Conservation (phyloP, 2,329 filamentous ascomycete genomes). For the Nemania sp. region DNA sequence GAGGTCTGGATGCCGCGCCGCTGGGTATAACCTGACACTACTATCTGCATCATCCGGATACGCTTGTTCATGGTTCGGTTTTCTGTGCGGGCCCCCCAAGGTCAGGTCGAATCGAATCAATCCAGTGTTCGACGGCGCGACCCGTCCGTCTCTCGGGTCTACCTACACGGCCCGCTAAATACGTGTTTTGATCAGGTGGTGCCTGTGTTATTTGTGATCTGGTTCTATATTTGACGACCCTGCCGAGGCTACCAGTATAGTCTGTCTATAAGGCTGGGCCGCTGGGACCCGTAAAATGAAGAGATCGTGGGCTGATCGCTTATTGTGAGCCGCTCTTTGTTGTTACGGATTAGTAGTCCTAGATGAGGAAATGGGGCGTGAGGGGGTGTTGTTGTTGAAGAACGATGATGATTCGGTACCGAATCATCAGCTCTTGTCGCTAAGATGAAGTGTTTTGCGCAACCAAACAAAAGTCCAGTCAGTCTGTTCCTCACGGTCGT, state of each 20-base stretch:
- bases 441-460: not conserved
- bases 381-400: not conserved
- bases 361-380: not conserved
- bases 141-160: no score
- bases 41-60: not conserved
- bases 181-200: constrained; percentile 2
- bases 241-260: constrained; percentile 1
- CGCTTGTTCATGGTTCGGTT: constrained; percentile 12
- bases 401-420: not conserved
- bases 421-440: not conserved
- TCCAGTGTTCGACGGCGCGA: no score
- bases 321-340: no score
- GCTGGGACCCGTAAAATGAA: not conserved
- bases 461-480: no score
- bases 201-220: constrained; percentile 21
- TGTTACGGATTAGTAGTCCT: no score
- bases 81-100: no score
- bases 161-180: constrained; percentile 4
- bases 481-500: not conserved
- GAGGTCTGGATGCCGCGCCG: not conserved
- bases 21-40: not conserved
- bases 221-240: constrained; percentile 3
- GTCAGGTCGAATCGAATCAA: no score
- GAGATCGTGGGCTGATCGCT: constrained; percentile 4
- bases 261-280: not conserved